A percentile compares a stretch with the other conserved stretches of the same genome.
Evolutionary conservation across 306 rosid genomes (phyloP).

Genomic region (Styphnolobium japonicum): DNA sequence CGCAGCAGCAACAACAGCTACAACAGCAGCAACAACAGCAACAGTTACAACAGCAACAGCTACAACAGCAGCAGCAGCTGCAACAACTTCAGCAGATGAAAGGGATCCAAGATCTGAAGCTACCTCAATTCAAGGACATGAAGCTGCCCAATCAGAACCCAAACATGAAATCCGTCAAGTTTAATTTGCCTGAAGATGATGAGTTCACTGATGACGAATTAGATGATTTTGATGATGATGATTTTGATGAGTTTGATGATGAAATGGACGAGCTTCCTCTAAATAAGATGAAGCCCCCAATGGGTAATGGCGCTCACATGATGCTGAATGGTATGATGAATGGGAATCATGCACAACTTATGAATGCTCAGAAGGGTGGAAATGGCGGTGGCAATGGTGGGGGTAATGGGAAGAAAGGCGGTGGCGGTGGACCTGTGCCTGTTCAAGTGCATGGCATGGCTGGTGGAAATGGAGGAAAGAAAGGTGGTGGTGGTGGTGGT

Average conservation of each 20-base stretch:
- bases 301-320: constrained; percentile 44
- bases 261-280: constrained; percentile 51
- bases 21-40: constrained; percentile 28
- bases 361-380: constrained; percentile 49
- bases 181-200: constrained; percentile 47
- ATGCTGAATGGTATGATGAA: constrained; percentile 46
- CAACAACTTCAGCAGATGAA: constrained; percentile 80
- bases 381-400: constrained; percentile 34
- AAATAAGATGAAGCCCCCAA: constrained; percentile 46
- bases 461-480: constrained; percentile 48
- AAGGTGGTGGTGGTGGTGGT: constrained; percentile 39
- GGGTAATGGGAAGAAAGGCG: constrained; percentile 34
- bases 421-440: constrained; percentile 27
- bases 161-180: constrained; percentile 56
- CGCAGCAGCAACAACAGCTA: constrained; percentile 33
- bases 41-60: constrained; percentile 33
- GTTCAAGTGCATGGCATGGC: constrained; percentile 26
- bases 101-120: constrained; percentile 70
- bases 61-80: constrained; percentile 37
- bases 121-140: constrained; percentile 62
- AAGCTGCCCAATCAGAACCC: constrained; percentile 42
- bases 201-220: constrained; percentile 53
- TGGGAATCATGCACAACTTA: constrained; percentile 42
- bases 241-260: constrained; percentile 44
- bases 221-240: constrained; percentile 33